Base-by-base conservation (phyloP, 2,329 filamentous ascomycete species). In the Aspergillus viridinutans region DNA sequence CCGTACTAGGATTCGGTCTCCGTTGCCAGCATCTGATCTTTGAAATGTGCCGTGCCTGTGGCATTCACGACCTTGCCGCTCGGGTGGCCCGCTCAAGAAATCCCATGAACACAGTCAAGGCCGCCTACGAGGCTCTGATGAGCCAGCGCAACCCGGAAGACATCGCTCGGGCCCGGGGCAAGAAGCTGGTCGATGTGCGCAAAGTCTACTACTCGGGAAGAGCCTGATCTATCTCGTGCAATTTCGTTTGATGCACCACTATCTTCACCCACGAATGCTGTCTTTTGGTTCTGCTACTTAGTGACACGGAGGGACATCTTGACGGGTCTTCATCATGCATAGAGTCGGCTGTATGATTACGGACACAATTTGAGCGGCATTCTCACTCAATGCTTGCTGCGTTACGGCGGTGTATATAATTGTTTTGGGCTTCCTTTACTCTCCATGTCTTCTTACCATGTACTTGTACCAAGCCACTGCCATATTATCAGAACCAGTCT, bases 41-140 rank as follows among this genome's bases (percentile, higher is more conserved):
- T 76, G 93, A 99, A 75, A 92, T 99, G 81, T 92, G 90, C 71
- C 89, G 91, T 62, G 87, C 87, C 50, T 89, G 86, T 43, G 94
- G 94, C 63, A 91, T 99, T 69, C 82, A 88, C 62, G 94, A 99
- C 73, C 84, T 99, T 35, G 84, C 92, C 17, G 92, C 90, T 50
- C 84, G 84, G 64, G 92, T 96, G 61, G 87, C 88, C 40, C 88
- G 93, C 49, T 90, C 90, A 61, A 85, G 92, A 69, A 97, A 96
- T 81, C 91, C 92, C 65, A 96, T 97, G 92, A 99, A 99, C 80
- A 90, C 92, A 20, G 89, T 96, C 77, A 97, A 97, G 80, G 94
- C 94, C 14, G 84, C 91, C 43, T 90, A 90, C 76, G 75, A 93
- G 74, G 93, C 92, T 4, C 80, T 99, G 61, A 84, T 85, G 74